Base-by-base conservation (phyloP, 306 rosid species). In the Betula pendula region DNA sequence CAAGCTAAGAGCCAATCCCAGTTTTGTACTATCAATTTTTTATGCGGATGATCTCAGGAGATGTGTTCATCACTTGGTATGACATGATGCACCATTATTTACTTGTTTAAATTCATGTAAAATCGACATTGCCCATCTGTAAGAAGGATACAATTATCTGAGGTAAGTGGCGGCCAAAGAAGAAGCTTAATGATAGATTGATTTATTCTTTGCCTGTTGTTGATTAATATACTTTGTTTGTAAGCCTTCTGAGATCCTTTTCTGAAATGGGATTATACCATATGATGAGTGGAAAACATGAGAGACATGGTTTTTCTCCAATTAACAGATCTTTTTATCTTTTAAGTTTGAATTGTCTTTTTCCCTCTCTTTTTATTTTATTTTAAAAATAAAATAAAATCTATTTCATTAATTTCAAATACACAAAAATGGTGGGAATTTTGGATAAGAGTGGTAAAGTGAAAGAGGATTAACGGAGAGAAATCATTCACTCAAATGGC, bases 1-100 rank as follows among this genome's bases (percentile, higher is more conserved):
- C 59, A 71, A 72, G 84, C 82, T 81, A 83, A 77, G 78, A 83
- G 62, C 49, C 83, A 48, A 81, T 72, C 79, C 67, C 79, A 75
- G 65, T 71, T 81, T 76, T 73, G 87, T 77, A 79, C 63, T 49
- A 8, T 4, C 42, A 25, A 15, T 72, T 24, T 22, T 17, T 63
- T 42, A 12, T 47, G 13, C 19, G 13, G 69, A 72, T 27, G 35
- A 35, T 22, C 29, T 24, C n/a, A 17, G 19, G 53, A 11, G 40
- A 45, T 45, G 14, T 15, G 5, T 56, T 45, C 66, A 29, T 49
- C 19, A 14, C 43, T 35, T 35, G 45, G 62, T 56, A 44, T 35
- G 15, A 68, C 73, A 68, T 19, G 73, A n/a, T 8, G 62, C 44
- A 17, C 42, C 44, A 17, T 50, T 69, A 25, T 45, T 24, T 69